phyloP scores from a whole-genome alignment of 2,329 filamentous ascomycete species.

The Xylaria sp. region DNA sequence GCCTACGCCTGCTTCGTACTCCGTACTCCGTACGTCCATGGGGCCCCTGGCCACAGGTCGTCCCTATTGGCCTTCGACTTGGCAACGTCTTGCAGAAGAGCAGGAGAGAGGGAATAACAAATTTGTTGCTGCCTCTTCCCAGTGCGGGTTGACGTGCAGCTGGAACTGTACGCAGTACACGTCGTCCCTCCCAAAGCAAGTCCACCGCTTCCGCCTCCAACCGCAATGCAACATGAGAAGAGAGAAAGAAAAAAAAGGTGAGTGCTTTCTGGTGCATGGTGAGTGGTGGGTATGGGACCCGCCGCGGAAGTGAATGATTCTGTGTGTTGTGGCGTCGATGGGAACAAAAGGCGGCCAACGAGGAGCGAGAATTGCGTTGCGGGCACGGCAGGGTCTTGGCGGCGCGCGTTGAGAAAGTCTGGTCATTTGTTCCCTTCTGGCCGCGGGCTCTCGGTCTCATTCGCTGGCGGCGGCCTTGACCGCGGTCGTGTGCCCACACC shows the following conservation, averaged over 20 bases:
- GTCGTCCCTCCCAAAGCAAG: constrained; percentile 14
- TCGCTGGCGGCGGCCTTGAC: constrained; percentile 12
- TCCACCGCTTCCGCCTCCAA: constrained; percentile 9
- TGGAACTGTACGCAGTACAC: constrained; percentile 17
- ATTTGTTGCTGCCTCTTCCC: not conserved
- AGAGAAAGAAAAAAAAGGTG: not conserved
- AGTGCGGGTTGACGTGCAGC: constrained; percentile 15
- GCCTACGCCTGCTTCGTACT: not conserved
- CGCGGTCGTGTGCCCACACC: constrained; percentile 17
- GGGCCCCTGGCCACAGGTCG: not conserved
- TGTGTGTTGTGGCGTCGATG: constrained; percentile 6
- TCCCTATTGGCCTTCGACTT: constrained; percentile 4
- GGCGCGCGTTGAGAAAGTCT: constrained; percentile 8
- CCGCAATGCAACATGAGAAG: not conserved
- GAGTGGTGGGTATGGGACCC: not conserved
- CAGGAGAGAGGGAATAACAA: not conserved
- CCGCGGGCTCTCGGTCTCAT: constrained; percentile 3
- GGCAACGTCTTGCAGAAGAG: constrained; percentile 4
- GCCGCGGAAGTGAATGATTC: constrained; percentile 5
- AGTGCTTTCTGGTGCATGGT: not conserved
- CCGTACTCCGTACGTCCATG: not conserved
- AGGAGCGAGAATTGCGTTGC: constrained; percentile 8
- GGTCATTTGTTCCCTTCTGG: constrained; percentile 7
- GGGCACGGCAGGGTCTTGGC: not conserved
- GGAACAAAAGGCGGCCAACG: constrained; percentile 6